Conservation (phyloP, 495 filamentous ascomycete genomes). For the Xylaria longipes region DNA sequence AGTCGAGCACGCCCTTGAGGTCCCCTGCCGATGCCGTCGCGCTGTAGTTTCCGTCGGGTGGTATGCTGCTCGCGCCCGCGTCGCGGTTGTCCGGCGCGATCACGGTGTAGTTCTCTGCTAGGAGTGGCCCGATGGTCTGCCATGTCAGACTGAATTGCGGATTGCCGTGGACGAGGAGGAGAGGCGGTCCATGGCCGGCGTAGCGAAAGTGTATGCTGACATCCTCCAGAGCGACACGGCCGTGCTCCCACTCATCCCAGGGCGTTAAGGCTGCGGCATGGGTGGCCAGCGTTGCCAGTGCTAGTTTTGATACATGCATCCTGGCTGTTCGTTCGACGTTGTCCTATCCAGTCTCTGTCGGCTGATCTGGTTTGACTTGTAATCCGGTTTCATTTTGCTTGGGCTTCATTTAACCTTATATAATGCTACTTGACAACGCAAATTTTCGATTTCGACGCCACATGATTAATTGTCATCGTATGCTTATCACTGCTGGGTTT, state of each 20-base stretch:
- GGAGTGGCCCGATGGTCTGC: slow-evolving; percentile 62
- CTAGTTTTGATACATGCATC: slow-evolving; percentile 1
- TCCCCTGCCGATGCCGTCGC: slow-evolving; percentile 40
- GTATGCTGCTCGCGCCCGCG: slow-evolving; percentile 45
- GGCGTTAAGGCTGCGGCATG: not conserved
- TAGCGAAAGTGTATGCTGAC: slow-evolving; percentile 52
- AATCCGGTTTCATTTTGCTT: not conserved
- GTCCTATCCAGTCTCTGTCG: not conserved
- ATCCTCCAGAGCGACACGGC: slow-evolving; percentile 44
- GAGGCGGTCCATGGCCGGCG: slow-evolving; percentile 45
- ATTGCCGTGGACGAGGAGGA: slow-evolving; percentile 49
- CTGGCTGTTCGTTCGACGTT: not conserved
- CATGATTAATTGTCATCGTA: not conserved
- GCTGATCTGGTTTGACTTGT: not conserved
- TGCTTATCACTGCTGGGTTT: not conserved
- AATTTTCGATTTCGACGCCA: not conserved
- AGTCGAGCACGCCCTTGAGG: slow-evolving; percentile 47
- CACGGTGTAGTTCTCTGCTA: slow-evolving; percentile 61
- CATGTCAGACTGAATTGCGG: slow-evolving; percentile 54
- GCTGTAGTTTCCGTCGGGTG: slow-evolving; percentile 44
- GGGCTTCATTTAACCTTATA: not conserved
- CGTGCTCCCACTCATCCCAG: slow-evolving; percentile 45
- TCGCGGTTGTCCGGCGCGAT: slow-evolving; percentile 51
- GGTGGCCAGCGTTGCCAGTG: not conserved
- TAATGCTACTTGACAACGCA: not conserved